Base-by-base conservation (phyloP, 768 basidiomycete species). In the Pholiota microspora region DNA sequence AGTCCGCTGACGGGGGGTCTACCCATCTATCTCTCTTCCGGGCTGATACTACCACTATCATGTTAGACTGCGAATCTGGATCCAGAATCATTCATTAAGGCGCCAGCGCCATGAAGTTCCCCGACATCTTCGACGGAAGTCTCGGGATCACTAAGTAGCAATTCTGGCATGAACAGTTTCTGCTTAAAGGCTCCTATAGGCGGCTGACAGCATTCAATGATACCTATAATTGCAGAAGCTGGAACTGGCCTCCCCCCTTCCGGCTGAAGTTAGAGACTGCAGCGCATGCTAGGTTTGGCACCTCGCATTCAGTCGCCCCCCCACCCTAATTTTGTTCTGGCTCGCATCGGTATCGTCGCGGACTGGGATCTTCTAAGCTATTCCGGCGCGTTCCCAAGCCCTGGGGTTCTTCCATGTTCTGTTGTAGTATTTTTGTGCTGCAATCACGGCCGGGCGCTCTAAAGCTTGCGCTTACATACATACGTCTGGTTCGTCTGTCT, bases 171-270 rank as follows among this genome's bases (percentile, higher is more conserved):
- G 40, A 42, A 42, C 40, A 42, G 40, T 42, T 42, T 42, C 40
- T 42, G 40, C 40, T 42, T 9, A 42, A 23, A 21, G 40, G 40
- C 40, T 42, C 21, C 40, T 21, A 42, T 42, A 16, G 40, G 40
- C 2, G 40, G 12, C 40, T 23, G 46, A 49, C 56, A 42, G 24
- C 45, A 25, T 28, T 21, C 49, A 42, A 49, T 58, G 59, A 55
- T 55, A 49, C 47, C 31, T 52, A 61, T 61, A 56, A 61, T 53
- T 58, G 45, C 45, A 49, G 48, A 51, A 55, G 40, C 35, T 36
- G 35, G n/a, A n/a, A n/a, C 7, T 38, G 16, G n/a, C 18, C 21
- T 12, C 40, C 40, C 40, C 23, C 40, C n/a, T n/a, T n/a, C n/a
- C n/a, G n/a, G n/a, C n/a, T n/a, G 35, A 36, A 16, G 13, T 15